Conservation (phyloP, 2,329 filamentous ascomycete species). For the Aspergillus intermedius region DNA sequence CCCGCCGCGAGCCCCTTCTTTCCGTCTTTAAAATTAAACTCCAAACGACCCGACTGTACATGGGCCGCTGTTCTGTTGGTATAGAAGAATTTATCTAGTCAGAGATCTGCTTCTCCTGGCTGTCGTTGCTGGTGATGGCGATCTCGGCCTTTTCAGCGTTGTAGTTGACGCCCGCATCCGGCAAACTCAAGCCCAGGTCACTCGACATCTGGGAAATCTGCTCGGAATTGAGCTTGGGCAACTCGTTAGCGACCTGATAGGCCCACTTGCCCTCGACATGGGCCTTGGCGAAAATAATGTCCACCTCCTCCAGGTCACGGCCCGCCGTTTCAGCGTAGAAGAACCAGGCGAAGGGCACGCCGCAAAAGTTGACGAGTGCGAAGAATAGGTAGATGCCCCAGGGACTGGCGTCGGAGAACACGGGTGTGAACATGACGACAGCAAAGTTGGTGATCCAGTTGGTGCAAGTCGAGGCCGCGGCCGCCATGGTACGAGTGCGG, state of each 20-base stretch:
- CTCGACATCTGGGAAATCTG: slow-evolving; percentile 19
- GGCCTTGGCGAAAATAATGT: slow-evolving; percentile 36
- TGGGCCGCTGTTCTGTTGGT: neutral
- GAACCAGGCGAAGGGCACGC: slow-evolving; percentile 46
- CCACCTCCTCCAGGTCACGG: slow-evolving; percentile 35
- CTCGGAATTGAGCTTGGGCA: slow-evolving; percentile 25
- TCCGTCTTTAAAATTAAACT: neutral
- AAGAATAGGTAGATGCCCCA: slow-evolving; percentile 41
- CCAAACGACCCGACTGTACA: neutral
- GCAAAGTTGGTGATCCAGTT: slow-evolving; percentile 53
- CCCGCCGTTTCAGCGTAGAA: slow-evolving; percentile 45
- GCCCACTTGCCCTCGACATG: slow-evolving; percentile 28
- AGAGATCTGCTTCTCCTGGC: slow-evolving; percentile 4
- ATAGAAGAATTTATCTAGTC: neutral
- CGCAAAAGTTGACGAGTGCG: slow-evolving; percentile 31
- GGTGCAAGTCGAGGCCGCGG: slow-evolving; percentile 44
- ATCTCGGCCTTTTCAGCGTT: slow-evolving; percentile 15
- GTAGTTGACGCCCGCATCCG: slow-evolving; percentile 6
- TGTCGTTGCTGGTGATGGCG: slow-evolving; percentile 14
- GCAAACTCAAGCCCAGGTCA: slow-evolving; percentile 29
- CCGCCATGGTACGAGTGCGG: slow-evolving; percentile 48
- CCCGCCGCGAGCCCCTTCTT: neutral
- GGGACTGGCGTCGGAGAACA: slow-evolving; percentile 26
- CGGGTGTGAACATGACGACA: slow-evolving; percentile 43
- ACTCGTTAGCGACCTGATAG: slow-evolving; percentile 16